Evolutionary conservation across 768 basidiomycete genomes (phyloP), one percentile per base, ranked within the genome.

Genomic region (Basidioascus undulatus): DNA sequence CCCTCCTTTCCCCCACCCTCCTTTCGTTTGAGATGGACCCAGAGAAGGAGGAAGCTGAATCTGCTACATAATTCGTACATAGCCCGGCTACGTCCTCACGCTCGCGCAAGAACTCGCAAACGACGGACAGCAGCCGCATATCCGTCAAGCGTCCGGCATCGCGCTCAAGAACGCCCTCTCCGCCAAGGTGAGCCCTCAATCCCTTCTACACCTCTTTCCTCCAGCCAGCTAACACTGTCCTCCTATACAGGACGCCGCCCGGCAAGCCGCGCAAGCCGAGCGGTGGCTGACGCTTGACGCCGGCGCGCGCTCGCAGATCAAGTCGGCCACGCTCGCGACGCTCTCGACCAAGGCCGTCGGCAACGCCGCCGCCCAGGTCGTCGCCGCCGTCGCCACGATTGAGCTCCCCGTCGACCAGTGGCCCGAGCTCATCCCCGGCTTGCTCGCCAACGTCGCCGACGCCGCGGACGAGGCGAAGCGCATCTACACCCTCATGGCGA

Each of bases 121-220:
- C 50, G 82, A 86, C 56, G 62, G 47, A 33, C 68, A 68, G 6
- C 64, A 68, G 12, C 53, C 73, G 26, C 74, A 83, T 57, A 70
- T 87, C 39, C 69, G 92, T 49, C 89, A 81, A 55, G 86, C 89
- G n/a, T 87, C 92, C 19, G 86, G 83, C 57, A 67, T 98, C 39
- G 87, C 89, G 16, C 65, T 98, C 60, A 98, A 96, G 70, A 98
- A 98, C 59, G 71, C 84, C 45, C 61, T 98, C 44, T 70, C 76
- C 26, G 83, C 87, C 45, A 67, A 82, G 53, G 89, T 94, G 64
- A 60, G 81, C 55, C 33, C 42, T 44, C 45, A 44, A 38, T 41
- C 40, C 41, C 49, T 42, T 39, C 27, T 37, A 45, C 45, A 40
- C 35, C 27, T 35, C 3, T 11, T 16, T 24, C 24, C 35, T 12